Percentiles rank a stretch among this genome's conserved stretches.
phyloP scores from a whole-genome alignment of 805 yeast genomes.

The Wickerhamiella alocasiicola region DNA sequence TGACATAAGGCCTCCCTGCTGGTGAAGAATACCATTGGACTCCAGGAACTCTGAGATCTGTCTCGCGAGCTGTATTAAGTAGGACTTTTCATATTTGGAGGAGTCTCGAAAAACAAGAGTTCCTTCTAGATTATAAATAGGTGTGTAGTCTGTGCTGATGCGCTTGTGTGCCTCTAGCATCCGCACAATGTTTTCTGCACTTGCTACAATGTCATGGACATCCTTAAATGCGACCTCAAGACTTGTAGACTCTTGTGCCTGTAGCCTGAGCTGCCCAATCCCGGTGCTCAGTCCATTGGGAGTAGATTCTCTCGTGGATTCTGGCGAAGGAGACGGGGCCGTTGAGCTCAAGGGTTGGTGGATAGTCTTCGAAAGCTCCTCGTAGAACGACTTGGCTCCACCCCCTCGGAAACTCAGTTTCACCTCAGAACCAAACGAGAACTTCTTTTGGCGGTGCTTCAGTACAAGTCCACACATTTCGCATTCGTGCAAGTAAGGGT shows the following conservation, averaged over 20 bases:
- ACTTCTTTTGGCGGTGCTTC: constrained; percentile 22
- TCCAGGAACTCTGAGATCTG: constrained; percentile 63
- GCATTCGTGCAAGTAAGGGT: constrained; percentile 62
- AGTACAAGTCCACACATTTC: constrained; percentile 74
- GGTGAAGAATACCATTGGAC: constrained; percentile 33
- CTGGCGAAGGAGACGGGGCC: not conserved
- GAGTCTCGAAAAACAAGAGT: constrained; percentile 27
- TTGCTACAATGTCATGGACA: constrained; percentile 43
- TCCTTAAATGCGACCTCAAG: constrained; percentile 63
- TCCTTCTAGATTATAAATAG: constrained; percentile 18
- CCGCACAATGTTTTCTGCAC: not conserved
- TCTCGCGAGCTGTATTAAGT: constrained; percentile 52
- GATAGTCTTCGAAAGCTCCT: no score
- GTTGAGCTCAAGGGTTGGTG: not conserved
- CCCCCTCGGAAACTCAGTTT: constrained; percentile 67
- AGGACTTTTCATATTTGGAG: constrained; percentile 27
- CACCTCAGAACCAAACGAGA: constrained; percentile 22
- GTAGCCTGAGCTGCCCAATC: not conserved
- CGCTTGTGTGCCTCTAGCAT: constrained; percentile 33
- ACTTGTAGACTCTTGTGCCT: constrained; percentile 32
- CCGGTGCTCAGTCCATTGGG: not conserved
- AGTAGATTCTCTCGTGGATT: not conserved
- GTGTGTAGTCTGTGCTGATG: not conserved
- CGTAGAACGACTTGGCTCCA: constrained; percentile 46
- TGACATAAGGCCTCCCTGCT: constrained; percentile 47